Base-by-base conservation (phyloP, 2,329 filamentous ascomycete species). In the Byssochlamys sp. region DNA sequence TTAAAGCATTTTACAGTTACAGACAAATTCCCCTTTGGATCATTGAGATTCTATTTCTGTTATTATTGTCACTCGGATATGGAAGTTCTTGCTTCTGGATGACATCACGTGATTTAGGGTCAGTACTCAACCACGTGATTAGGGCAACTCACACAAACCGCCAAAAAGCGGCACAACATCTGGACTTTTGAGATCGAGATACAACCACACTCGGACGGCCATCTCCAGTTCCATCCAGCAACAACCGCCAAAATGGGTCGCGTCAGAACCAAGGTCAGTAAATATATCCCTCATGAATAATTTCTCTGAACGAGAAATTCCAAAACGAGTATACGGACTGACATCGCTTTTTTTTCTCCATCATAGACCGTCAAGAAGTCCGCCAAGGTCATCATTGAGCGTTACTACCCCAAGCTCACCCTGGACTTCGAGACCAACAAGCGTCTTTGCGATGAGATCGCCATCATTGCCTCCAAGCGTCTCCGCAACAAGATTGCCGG, bases 371-470 rank as follows among this genome's bases (percentile, higher is more conserved):
- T 88, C 74, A 88, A 88, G 82, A 86, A 87, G 79, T 88, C 86
- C 84, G 91, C 94, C 83, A 99, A 99, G 89, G 91, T 96, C 85
- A 92, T 97, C 83, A 97, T 99, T 81, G 91, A 96, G 88, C 86
- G 89, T 69, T 95, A 94, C 84, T 95, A 95, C 83, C 94, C 94
- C 76, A 91, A 90, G 81, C 85, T 99, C 78, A 96, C 91, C 66
- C 90, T 97, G 75, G 94, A 99, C 84, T 99, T 99, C 83, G 94
- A 99, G 88, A 96, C 90, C 86, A 96, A 96, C 89, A 96, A 96
- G 89, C 85, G 91, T 74, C 95, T 97, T 75, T 97, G 94, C 84
- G 94, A 97, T 91, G 94, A 99, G 83, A 94, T 99, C 73, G 94
- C 94, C 75, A 95, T 99, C 80, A 99, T 99, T 77, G 90, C 94